These are phyloP conservation scores for Nakataea oryzae DNA, from an alignment of 2,329 filamentous ascomycete genomes.

Conservation along the genomic window DNA sequence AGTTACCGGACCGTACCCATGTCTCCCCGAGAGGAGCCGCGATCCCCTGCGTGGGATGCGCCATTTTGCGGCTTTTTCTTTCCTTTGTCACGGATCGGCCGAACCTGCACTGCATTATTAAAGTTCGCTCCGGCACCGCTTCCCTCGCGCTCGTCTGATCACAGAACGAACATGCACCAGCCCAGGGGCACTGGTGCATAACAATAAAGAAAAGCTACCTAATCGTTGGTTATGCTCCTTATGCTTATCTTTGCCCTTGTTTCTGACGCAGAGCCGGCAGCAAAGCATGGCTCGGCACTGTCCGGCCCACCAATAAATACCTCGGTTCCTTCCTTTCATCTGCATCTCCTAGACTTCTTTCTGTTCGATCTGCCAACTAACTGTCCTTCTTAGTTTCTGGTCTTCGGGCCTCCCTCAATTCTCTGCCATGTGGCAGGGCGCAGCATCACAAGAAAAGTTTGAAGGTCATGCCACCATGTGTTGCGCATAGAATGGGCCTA, in stretches of 20 bases:
- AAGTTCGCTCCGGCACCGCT: not conserved
- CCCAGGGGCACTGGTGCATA: not conserved
- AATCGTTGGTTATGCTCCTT: not conserved
- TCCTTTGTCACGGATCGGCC: not conserved
- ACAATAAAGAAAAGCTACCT: not conserved
- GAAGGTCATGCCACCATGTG: no score
- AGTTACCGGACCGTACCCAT: no score
- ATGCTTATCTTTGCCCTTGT: not conserved
- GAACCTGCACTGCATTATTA: not conserved
- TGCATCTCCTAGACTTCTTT: not conserved
- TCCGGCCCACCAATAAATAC: not conserved
- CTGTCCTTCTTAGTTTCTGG: not conserved
- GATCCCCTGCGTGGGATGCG: not conserved
- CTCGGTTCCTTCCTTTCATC: not conserved
- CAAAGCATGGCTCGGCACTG: not conserved
- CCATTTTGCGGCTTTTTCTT: not conserved
- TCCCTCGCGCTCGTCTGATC: not conserved
- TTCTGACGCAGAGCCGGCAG: not conserved
- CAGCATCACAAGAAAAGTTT: not conserved
- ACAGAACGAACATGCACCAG: not conserved
- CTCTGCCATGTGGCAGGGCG: not conserved
- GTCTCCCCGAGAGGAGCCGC: not conserved
- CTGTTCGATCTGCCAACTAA: not conserved
- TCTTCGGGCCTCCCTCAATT: not conserved
- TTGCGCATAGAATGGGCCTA: not conserved